Evolutionary conservation across 495 filamentous ascomycete species (phyloP).

Genomic region (Aspergillus wentii): DNA sequence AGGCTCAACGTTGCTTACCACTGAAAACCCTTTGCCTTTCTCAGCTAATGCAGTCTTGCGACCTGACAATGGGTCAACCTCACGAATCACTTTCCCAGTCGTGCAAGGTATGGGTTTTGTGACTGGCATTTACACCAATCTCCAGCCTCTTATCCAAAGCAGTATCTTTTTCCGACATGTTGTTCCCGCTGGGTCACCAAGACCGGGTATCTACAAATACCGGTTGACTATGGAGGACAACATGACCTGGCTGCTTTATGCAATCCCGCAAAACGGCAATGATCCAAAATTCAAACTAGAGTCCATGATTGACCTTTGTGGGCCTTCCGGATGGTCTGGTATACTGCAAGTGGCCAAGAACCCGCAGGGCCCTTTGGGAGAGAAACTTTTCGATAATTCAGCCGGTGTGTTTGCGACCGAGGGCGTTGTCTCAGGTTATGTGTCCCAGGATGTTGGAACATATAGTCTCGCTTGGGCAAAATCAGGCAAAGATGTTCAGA

Average conservation of each 20-base stretch:
- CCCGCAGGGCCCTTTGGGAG: slow-evolving; percentile 51
- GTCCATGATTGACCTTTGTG: slow-evolving; percentile 43
- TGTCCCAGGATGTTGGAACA: slow-evolving; percentile 53
- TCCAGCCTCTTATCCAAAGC: slow-evolving; percentile 67
- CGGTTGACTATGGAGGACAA: slow-evolving; percentile 65
- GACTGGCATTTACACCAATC: slow-evolving; percentile 68
- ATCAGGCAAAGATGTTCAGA: slow-evolving; percentile 46
- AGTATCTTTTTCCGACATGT: slow-evolving; percentile 69
- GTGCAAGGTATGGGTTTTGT: slow-evolving; percentile 90
- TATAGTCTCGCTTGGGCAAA: slow-evolving; percentile 72
- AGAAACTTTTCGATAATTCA: slow-evolving; percentile 67
- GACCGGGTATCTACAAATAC: slow-evolving; percentile 72
- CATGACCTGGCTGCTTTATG: slow-evolving; percentile 77
- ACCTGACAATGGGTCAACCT: slow-evolving; percentile 41
- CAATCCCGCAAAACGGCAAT: slow-evolving; percentile 43
- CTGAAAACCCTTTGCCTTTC: slow-evolving; percentile 59
- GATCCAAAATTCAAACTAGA: slow-evolving; percentile 45
- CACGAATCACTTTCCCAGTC: slow-evolving; percentile 69
- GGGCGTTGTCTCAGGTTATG: slow-evolving; percentile 57
- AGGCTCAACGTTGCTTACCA: slow-evolving; percentile 52
- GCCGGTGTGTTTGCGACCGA: slow-evolving; percentile 68
- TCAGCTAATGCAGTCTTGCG: slow-evolving; percentile 69
- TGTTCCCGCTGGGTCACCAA: slow-evolving; percentile 49
- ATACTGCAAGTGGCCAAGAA: slow-evolving; percentile 79
- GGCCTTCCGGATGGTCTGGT: slow-evolving; percentile 55